phyloP scores from a whole-genome alignment of 495 filamentous ascomycete species.

The Geopyxis carbonaria region DNA sequence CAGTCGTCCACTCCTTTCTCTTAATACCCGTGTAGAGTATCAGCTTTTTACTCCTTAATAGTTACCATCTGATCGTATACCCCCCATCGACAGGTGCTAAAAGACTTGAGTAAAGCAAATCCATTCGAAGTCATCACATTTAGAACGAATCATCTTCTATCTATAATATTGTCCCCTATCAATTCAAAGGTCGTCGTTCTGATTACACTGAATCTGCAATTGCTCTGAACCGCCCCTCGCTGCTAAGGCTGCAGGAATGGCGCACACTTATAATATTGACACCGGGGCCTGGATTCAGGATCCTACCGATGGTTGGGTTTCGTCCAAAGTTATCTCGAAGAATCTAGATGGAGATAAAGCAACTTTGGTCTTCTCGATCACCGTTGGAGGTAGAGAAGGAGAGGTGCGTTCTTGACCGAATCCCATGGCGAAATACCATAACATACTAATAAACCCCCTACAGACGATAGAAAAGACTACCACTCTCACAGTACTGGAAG shows the following conservation, averaged over 20 bases:
- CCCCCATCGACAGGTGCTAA: too few species aligned
- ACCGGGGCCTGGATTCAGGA: constrained; percentile 98
- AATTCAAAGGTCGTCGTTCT: too few species aligned
- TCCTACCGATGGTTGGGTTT: constrained; percentile 85
- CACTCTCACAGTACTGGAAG: constrained; percentile 58
- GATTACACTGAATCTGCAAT: background rate
- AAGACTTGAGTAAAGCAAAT: too few species aligned
- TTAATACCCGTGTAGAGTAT: too few species aligned
- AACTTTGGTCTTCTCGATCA: constrained; percentile 64
- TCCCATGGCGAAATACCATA: too few species aligned
- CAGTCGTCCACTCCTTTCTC: too few species aligned
- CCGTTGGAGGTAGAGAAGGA: constrained; percentile 44
- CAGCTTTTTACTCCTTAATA: too few species aligned
- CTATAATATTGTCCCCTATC: too few species aligned
- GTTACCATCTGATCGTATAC: too few species aligned
- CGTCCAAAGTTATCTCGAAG: constrained; percentile 86
- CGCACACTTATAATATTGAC: constrained; percentile 91
- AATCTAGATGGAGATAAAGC: constrained; percentile 69
- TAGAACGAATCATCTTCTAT: too few species aligned
- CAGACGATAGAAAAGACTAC: constrained; percentile 33
- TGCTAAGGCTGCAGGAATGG: too few species aligned
- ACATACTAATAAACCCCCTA: background rate
- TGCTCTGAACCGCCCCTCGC: constrained; percentile 6
- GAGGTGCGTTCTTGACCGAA: constrained; percentile 57
- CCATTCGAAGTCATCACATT: too few species aligned